Evolutionary conservation across 768 basidiomycete genomes (phyloP), one percentile per base, ranked within the genome.

Genomic region (Tricholoma hemisulphureum): DNA sequence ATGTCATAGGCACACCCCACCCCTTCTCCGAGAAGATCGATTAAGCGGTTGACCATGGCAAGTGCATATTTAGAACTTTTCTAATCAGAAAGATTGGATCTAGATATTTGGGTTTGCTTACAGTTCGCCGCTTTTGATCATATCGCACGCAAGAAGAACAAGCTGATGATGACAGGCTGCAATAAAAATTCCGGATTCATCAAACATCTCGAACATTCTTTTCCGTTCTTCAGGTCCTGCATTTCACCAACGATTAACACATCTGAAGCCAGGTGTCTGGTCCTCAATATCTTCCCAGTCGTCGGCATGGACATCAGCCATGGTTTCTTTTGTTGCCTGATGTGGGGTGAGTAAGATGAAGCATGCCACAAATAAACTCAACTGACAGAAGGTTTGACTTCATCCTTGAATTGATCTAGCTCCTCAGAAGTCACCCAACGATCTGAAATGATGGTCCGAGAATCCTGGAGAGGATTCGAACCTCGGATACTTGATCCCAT

Each of bases 111-210:
- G n/a, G n/a, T n/a, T n/a, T n/a, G 50, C 50, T 7, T 53, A 62
- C 61, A 56, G 61, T 21, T 62, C 58, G 13, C 61, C 61, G 43
- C 53, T 59, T 20, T 39, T 29, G 4, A 62, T 53, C 58, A 62
- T 68, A 35, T 67, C 61, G 32, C 57, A 61, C 2, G 46, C 55
- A 13, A 64, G 53, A 21, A n/a, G n/a, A n/a, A 66, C 61, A 0
- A 61, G 32, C 6, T 57, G 59, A 53, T 69, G 67, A 2, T 60
- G 57, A 41, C 66, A 67, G 7, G 60, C 51, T 2, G 58, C 53
- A 31, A 67, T 57, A 39, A 67, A 69, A 39, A 67, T 52, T 6
- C 65, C 62, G 18, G 66, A 59, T 54, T 67, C 65, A 6, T 64
- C 53, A 48, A 66, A 67, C 2, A 66, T 50, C 10, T 58, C 53